phyloP scores from a whole-genome alignment of 2,329 filamentous ascomycete genomes.

The Septoria linicola region DNA sequence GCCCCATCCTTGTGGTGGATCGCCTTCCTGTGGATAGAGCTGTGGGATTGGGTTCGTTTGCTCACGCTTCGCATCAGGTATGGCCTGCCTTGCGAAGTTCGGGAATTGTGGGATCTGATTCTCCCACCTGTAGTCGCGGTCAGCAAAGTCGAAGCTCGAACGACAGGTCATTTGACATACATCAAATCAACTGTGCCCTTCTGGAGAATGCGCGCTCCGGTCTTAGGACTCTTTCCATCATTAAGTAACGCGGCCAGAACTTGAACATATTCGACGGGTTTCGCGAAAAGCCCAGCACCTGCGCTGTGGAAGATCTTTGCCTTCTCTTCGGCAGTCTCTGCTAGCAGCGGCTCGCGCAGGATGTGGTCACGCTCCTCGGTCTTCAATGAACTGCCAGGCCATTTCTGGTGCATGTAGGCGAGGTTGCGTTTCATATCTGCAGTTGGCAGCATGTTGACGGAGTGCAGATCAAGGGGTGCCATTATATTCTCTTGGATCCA shows the following conservation, averaged over 20 bases:
- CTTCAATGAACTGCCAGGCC: conserved; percentile 36
- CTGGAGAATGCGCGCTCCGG: conserved; percentile 55
- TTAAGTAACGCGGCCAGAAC: conserved; percentile 64
- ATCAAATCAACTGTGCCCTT: conserved; percentile 60
- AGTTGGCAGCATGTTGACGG: conserved; percentile 59
- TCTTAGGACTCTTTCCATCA: conserved; percentile 60
- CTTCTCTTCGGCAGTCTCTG: conserved; percentile 46
- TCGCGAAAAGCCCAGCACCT: conserved; percentile 61
- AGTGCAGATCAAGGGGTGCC: conserved; percentile 47
- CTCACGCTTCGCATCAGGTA: conserved; percentile 37
- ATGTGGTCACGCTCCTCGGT: conserved; percentile 51
- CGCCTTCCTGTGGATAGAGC: conserved; percentile 33
- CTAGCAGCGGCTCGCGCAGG: conserved; percentile 49
- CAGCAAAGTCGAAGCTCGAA: conserved; percentile 46
- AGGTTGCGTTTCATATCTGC: conserved; percentile 55
- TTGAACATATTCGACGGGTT: conserved; percentile 61
- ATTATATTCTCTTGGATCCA: conserved; percentile 51
- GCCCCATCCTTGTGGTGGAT: conserved; percentile 64
- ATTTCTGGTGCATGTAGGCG: conserved; percentile 57
- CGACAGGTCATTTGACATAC: conserved; percentile 53
- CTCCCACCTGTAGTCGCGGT: conserved; percentile 54
- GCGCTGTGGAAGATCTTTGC: conserved; percentile 56
- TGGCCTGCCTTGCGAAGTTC: conserved; percentile 38
- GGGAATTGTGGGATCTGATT: conserved; percentile 51
- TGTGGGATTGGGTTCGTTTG: conserved; percentile 45